Base-by-base conservation (phyloP, 2,329 filamentous ascomycete species). In the Pseudogymnoascus sp. region DNA sequence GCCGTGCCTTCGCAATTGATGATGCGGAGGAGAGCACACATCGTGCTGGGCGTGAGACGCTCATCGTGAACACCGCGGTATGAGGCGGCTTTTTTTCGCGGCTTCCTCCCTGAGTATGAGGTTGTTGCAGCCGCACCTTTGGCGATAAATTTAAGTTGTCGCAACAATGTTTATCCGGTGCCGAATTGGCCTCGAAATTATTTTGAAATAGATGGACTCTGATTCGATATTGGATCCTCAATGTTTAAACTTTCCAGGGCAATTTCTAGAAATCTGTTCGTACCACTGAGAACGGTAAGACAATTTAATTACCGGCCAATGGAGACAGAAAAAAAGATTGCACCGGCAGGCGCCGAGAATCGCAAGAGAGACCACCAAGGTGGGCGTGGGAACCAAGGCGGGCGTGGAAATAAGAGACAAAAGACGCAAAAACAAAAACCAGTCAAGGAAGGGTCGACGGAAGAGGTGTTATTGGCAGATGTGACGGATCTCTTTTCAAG, bases 381-480 rank as follows among this genome's bases (percentile, higher is more conserved):
- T 35, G 42, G 16, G 26, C 59, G 59, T 19, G 35, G 38, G 4
- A 56, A 56, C 50, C 71, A 72, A 65, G 70, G 69, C n/a, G 71
- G 71, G 42, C 65, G 70, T 62, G 69, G 69, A 21, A 61, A 67
- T 7, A 83, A 83, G 73, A 79, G 79, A 40, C 73, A 74, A 40
- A 85, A 83, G 79, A 80, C 81, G 63, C 81, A 84, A 70, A 80
- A 80, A 66, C 82, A 83, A 68, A 86, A 77, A 67, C 67, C 74
- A 1, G 67, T 82, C 65, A 82, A 82, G 44, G 82, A 83, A 66
- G 86, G 85, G 7, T 84, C 85, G 0, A 78, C 79, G 19, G 88
- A 91, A 65, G 86, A 91, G 70, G 84, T 91, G 56, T 77, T 91
- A 53, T 77, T 82, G 59, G 75, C 80, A 60, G 88, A 91, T 71